Base-by-base conservation (phyloP, 148 eudicot species). In the Rhododendron molle region DNA sequence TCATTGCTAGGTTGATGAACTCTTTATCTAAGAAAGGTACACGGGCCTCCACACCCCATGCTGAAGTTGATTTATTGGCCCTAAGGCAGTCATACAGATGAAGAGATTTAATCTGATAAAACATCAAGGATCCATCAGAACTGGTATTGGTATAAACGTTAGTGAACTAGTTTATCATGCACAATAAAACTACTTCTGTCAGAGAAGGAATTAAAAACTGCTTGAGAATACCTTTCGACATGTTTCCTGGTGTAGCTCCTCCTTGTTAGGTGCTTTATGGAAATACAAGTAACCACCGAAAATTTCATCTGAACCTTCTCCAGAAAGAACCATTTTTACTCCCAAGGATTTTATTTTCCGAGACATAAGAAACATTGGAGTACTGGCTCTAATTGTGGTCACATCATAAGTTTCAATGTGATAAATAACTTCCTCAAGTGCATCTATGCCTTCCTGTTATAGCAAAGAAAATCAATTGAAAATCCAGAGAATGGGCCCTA, bases 31-130 rank as follows among this genome's bases (percentile, higher is more conserved):
- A 87, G 90, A 96, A 96, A 50, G 99, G 99, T 79, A 96, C 99
- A 86, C 99, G 99, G 77, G 99, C 99, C 92, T 96, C 98, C 86
- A 96, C 93, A 82, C 99, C 99, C 99, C 99, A 96, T 13, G 99
- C 98, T 81, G 98, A 96, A 76, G 99, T 96, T 84, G 99, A 85
- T 88, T 96, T 96, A 72, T 96, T 96, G 86, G 99, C 99, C 89
- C 99, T 95, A 91, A 96, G 89, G 90, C 99, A 96, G 88, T 96
- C 99, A 89, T 94, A 96, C 84, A 93, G 91, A 93, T 96, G 99
- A 49, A 96, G 96, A 87, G 96, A 94, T 92, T 96, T 96, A 52
- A 96, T 95, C 99, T 96, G 93, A 84, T 82, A 62, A 81, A 83
- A 86, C n/a, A 82, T 46, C 50, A 76, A 83, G 72, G 72, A 85